Conservation (phyloP, 371 early-diverging fungal species). For the Furculomyces boomerangus region DNA sequence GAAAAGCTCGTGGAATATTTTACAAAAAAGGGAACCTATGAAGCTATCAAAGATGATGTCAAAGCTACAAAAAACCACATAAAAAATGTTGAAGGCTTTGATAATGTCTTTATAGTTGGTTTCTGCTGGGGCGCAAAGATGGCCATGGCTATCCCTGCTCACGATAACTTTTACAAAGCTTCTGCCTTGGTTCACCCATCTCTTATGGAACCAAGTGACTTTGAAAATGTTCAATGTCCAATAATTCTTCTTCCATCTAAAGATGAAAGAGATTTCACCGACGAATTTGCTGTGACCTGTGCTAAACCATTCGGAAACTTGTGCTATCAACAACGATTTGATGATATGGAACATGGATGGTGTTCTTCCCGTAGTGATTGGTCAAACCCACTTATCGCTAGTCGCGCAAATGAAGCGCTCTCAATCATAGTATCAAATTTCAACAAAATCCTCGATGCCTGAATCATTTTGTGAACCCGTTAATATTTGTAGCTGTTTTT, state of each 20-base stretch:
- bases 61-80: constrained; percentile 22
- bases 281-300: constrained; percentile 25
- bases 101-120: constrained; percentile 30
- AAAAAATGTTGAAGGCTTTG: constrained; percentile 19
- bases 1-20: constrained; percentile 21
- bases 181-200: constrained; percentile 46
- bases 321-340: constrained; percentile 35
- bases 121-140: constrained; percentile 51
- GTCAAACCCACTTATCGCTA: constrained; percentile 11
- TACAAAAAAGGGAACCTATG: constrained; percentile 19
- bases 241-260: constrained; percentile 37
- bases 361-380: constrained; percentile 47
- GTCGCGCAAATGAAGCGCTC: constrained; percentile 21
- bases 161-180: constrained; percentile 21
- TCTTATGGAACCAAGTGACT: constrained; percentile 28
- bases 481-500: no score
- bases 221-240: constrained; percentile 32
- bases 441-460: no score
- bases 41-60: constrained; percentile 18
- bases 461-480: no score
- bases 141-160: constrained; percentile 11
- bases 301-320: constrained; percentile 36
- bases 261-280: constrained; percentile 39
- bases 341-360: constrained; percentile 51
- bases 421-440: constrained; percentile 10